Conservation (phyloP, 192 early-diverging fungal genomes). For the Borealophlyctis nickersoniae region DNA sequence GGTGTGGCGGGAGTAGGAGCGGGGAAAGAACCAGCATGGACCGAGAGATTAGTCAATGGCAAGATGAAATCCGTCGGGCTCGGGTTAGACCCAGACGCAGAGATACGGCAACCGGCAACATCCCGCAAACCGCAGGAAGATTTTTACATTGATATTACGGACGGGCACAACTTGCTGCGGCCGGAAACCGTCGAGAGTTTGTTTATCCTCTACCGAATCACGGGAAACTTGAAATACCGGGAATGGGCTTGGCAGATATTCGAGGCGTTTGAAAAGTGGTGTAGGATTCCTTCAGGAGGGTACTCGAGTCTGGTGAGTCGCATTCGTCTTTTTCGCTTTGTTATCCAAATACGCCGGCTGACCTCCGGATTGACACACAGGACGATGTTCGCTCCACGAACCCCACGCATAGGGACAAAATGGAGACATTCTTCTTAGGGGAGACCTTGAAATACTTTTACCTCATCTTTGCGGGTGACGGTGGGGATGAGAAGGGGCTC, state of each 20-base stretch:
- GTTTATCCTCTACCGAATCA: conserved; percentile 82
- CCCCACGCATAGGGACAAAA: conserved; percentile 59
- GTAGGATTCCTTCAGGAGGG: conserved; percentile 57
- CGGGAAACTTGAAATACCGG: conserved; percentile 76
- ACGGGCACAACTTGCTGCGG: conserved; percentile 77
- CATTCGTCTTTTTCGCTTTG: background rate
- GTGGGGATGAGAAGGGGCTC: too few species aligned
- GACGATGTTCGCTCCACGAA: conserved; percentile 53
- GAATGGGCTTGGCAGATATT: conserved; percentile 83
- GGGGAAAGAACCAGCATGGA: too few species aligned
- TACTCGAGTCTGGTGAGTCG: conserved; percentile 54
- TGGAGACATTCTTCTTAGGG: conserved; percentile 80
- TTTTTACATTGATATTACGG: conserved; percentile 60
- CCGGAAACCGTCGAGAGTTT: conserved; percentile 89
- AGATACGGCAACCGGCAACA: too few species aligned
- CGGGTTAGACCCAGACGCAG: too few species aligned
- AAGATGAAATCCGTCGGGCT: too few species aligned
- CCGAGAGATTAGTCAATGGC: conserved; percentile 15
- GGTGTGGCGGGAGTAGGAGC: background rate
- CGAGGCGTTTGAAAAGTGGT: conserved; percentile 75
- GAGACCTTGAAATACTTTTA: conserved; percentile 95
- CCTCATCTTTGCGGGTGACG: conserved; percentile 72
- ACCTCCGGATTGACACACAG: conserved; percentile 23
- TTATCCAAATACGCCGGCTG: background rate
- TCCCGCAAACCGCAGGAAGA: conserved; percentile 50